Conservation (phyloP, 179 eudicot genomes). For the Nepenthes alata region DNA sequence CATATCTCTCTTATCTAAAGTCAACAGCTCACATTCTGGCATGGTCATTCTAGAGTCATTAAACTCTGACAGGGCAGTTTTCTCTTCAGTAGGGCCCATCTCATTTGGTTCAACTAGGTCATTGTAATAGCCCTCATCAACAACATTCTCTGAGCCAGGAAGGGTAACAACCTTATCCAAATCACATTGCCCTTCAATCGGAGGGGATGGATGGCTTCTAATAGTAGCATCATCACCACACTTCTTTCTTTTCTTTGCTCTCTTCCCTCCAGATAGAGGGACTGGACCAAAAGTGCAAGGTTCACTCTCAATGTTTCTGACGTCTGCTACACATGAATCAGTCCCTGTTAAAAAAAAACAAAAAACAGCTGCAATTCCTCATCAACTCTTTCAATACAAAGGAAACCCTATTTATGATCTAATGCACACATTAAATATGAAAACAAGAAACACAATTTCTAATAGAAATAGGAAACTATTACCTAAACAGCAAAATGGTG, state of each 20-base stretch:
- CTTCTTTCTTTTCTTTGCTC: constrained; percentile 18
- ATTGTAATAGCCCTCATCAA: neutral
- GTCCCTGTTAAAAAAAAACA: constrained; percentile 14
- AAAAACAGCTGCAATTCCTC: too few relatives aligned
- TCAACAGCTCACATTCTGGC: constrained; percentile 11
- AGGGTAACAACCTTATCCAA: constrained; percentile 1
- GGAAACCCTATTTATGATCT: too few relatives aligned
- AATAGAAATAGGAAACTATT: too few relatives aligned
- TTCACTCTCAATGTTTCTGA: constrained; percentile 12
- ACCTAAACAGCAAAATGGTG: too few relatives aligned
- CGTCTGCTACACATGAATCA: constrained; percentile 8
- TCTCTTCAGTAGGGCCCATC: constrained; percentile 9
- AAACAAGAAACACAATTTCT: too few relatives aligned
- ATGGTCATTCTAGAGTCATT: constrained; percentile 9
- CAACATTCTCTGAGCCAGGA: neutral
- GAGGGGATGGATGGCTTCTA: constrained; percentile 7
- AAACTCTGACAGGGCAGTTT: constrained; percentile 5
- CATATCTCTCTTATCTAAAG: constrained; percentile 1
- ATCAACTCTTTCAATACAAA: neutral
- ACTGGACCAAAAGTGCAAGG: constrained; percentile 9
- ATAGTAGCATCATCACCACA: constrained; percentile 6
- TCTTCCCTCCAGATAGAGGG: constrained; percentile 13
- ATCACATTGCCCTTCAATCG: constrained; percentile 6
- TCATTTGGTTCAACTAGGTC: neutral
- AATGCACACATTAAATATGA: too few relatives aligned